A percentile compares a stretch with the other conserved stretches of the same genome.
Conservation (phyloP, 2,329 filamentous ascomycete genomes). For the Proliferodiscus dingleyae region DNA sequence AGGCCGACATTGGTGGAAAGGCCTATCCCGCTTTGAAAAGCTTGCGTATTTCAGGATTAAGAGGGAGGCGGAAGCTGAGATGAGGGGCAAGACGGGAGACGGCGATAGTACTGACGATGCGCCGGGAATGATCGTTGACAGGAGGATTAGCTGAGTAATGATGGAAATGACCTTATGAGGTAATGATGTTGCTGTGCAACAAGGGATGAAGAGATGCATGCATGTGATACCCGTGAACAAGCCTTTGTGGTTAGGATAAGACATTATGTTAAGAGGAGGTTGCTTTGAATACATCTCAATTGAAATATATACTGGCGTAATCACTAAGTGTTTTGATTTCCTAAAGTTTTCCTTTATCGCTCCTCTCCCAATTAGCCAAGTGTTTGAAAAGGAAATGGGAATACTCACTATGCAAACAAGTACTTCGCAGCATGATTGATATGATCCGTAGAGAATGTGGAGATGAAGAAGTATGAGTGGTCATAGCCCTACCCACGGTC, state of each 20-base stretch:
- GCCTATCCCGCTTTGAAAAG: slow-evolving; percentile 82
- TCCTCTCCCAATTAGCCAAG: slow-evolving; percentile 23
- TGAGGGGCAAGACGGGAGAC: slow-evolving; percentile 30
- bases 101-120: slow-evolving; percentile 15
- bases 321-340: not conserved
- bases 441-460: slow-evolving; percentile 84
- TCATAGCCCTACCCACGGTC: slow-evolving; percentile 65
- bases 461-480: slow-evolving; percentile 97
- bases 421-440: slow-evolving; percentile 88
- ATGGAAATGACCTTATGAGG: slow-evolving; percentile 19
- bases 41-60: slow-evolving; percentile 77
- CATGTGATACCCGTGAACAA: slow-evolving; percentile 21
- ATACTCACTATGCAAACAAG: slow-evolving; percentile 54
- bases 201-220: slow-evolving; percentile 10
- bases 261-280: not conserved
- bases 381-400: slow-evolving; percentile 2
- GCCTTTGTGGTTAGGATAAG: not conserved
- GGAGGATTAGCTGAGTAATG: slow-evolving; percentile 43
- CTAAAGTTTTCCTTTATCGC: slow-evolving; percentile 25
- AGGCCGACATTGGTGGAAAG: slow-evolving; percentile 87
- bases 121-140: slow-evolving; percentile 35
- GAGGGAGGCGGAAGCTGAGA: slow-evolving; percentile 56
- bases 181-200: slow-evolving; percentile 24
- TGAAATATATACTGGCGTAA: not conserved
- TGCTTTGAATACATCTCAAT: not conserved